Percentiles rank a stretch among this genome's conserved stretches.
These are phyloP conservation scores for Cucumis melo DNA, from an alignment of 306 rosid genomes.

Conservation along the genomic window DNA sequence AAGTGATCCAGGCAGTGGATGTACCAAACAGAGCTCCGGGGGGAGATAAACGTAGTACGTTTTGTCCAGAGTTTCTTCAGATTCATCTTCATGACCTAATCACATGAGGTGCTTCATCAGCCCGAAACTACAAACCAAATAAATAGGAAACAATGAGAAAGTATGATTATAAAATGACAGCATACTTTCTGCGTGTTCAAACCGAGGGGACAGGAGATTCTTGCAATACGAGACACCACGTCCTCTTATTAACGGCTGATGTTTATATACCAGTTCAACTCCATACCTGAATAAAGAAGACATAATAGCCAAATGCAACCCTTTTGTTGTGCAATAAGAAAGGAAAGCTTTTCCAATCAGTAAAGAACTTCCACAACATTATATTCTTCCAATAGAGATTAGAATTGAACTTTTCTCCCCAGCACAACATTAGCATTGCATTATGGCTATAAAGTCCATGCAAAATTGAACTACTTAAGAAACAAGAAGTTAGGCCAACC, in stretches of 20 bases:
- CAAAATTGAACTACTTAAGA: constrained; percentile 1
- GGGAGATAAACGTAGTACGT: constrained; percentile 95
- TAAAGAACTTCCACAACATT: constrained; percentile 31
- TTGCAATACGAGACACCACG: constrained; percentile 99
- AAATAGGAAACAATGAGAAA: constrained; percentile 4
- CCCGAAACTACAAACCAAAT: neutral
- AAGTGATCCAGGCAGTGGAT: constrained; percentile 87
- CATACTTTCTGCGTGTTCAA: constrained; percentile 80
- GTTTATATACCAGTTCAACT: constrained; percentile 73
- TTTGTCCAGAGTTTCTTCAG: constrained; percentile 75
- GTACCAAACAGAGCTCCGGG: constrained; percentile 84
- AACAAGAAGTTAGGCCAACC: neutral
- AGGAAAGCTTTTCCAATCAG: constrained; percentile 48
- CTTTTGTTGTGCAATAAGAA: constrained; percentile 45
- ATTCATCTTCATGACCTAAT: constrained; percentile 56
- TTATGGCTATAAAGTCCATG: constrained; percentile 24
- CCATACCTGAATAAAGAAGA: constrained; percentile 63
- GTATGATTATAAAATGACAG: constrained; percentile 5
- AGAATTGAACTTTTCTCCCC: constrained; percentile 37
- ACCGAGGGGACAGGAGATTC: constrained; percentile 90
- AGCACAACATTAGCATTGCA: constrained; percentile 46
- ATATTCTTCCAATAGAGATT: constrained; percentile 43
- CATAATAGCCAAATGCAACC: constrained; percentile 60
- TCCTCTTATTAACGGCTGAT: constrained; percentile 84
- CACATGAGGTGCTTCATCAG: constrained; percentile 13